phyloP scores from a whole-genome alignment of 2,329 filamentous ascomycete species.

The Hymenoscyphus scutula region DNA sequence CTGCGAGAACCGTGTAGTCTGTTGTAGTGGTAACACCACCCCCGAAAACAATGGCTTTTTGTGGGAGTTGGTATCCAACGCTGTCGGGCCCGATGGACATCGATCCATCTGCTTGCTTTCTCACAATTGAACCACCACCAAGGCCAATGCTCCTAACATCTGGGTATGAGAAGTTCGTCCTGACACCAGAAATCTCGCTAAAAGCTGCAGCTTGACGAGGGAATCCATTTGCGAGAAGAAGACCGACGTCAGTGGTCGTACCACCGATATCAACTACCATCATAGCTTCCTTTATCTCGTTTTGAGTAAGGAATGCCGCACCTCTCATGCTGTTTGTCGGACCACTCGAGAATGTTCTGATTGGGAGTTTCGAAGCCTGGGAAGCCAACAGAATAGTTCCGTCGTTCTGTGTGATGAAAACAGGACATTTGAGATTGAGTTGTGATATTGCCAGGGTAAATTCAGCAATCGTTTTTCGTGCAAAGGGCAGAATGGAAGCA shows the following conservation, averaged over 20 bases:
- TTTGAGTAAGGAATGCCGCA: constrained; percentile 52
- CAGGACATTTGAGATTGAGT: constrained; percentile 43
- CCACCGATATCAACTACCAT: constrained; percentile 55
- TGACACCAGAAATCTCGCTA: constrained; percentile 54
- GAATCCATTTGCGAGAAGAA: constrained; percentile 55
- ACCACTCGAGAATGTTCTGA: constrained; percentile 59
- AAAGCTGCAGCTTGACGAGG: constrained; percentile 57
- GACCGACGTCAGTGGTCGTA: constrained; percentile 56
- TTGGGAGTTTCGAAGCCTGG: constrained; percentile 53
- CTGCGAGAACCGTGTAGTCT: constrained; percentile 44
- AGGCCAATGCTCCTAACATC: constrained; percentile 54
- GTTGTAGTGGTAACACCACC: constrained; percentile 51
- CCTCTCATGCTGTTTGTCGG: constrained; percentile 63
- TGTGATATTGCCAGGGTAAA: constrained; percentile 52
- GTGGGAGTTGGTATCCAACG: constrained; percentile 50
- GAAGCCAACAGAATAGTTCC: constrained; percentile 55
- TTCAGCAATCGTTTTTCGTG: constrained; percentile 51
- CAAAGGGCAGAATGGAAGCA: constrained; percentile 57
- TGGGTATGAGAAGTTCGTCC: constrained; percentile 57
- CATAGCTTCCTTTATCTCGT: constrained; percentile 19
- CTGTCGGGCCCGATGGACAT: constrained; percentile 51
- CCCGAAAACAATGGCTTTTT: constrained; percentile 51
- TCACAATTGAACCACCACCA: constrained; percentile 50
- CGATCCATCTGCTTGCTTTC: constrained; percentile 21
- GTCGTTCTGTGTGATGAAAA: constrained; percentile 61